Evolutionary conservation across 345 rosid genomes (phyloP), one percentile per base, ranked within the genome.

Genomic region (Nasturtium officinale): DNA sequence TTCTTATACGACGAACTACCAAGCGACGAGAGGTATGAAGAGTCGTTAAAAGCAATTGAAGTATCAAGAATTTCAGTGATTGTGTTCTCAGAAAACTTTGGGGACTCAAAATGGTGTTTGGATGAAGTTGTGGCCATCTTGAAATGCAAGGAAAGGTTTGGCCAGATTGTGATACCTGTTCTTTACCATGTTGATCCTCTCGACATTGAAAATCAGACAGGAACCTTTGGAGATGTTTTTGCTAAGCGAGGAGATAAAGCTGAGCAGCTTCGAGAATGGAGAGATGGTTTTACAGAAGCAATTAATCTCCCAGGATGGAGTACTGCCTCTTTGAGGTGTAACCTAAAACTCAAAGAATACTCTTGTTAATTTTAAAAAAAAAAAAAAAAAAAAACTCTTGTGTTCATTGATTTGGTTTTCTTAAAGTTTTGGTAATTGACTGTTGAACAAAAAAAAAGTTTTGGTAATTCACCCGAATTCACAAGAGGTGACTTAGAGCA

Each of bases 161-260:
- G 74, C 50, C 61, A 80, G 61, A 69, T 77, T 30, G 83, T 77
- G 10, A 43, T 80, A 54, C 83, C 80, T 54, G 67, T 80, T 7
- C 72, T 75, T 73, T 75, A 75, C 73, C 47, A 54, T 51, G 73
- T 79, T 38, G 74, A 67, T 63, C 81, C 78, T 48, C 43, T 75
- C 1, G 80, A 67, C 5, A 56, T 63, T 9, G 68, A 71, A 16
- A 68, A 77, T 26, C 80, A 80, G 30, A 50, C 55, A 18, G 83
- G 78, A 58, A 43, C 47, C 48, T 80, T 80, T 28, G 78, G 67
- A 57, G 73, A 67, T 33, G 23, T 46, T 3, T 80, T 80, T 9
- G 58, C 56, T 26, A 56, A 64, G 48, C 67, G 47, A 16, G 13
- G 15, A 1, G 71, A 64, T 9, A 55, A 43, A 54, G 12, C 77